A percentile compares a stretch with the other conserved stretches of the same genome.
Conservation (phyloP, 257 asterid genomes). For the Plantago major region DNA sequence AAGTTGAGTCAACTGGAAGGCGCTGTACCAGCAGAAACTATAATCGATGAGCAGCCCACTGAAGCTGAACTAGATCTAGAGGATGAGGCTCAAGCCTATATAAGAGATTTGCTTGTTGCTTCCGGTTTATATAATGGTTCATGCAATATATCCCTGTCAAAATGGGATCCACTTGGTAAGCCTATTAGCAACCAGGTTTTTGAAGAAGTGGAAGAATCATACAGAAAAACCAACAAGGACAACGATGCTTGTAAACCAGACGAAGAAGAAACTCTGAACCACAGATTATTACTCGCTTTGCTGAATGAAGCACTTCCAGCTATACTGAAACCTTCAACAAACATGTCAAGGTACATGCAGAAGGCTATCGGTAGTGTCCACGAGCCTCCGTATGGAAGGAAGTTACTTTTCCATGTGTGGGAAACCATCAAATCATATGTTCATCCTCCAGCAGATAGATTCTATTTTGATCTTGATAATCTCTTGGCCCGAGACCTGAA, state of each 20-base stretch:
- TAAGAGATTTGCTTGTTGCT: conserved; percentile 78
- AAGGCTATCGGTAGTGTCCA: conserved; percentile 34
- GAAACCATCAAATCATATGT: conserved; percentile 32
- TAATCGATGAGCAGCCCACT: conserved; percentile 38
- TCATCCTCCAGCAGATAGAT: conserved; percentile 47
- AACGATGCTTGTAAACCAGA: conserved; percentile 34
- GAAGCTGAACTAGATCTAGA: conserved; percentile 56
- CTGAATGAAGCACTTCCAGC: conserved; percentile 75
- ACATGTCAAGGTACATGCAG: conserved; percentile 45
- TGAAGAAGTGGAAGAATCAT: conserved; percentile 67
- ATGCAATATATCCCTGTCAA: conserved; percentile 46
- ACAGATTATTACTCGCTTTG: conserved; percentile 60
- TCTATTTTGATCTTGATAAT: conserved; percentile 43
- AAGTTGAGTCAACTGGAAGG: conserved; percentile 70
- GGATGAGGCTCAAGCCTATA: conserved; percentile 67
- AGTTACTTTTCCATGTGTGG: conserved; percentile 61
- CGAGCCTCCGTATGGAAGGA: conserved; percentile 62
- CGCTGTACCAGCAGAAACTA: conserved; percentile 39
- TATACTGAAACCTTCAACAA: conserved; percentile 45
- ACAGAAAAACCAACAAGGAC: conserved; percentile 35
- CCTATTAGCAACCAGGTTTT: conserved; percentile 67
- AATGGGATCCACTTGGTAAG: conserved; percentile 82
- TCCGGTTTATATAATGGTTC: conserved; percentile 78
- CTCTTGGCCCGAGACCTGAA: conserved; percentile 63
- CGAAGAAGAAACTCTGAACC: conserved; percentile 41